Percentiles rank a stretch among this genome's conserved stretches.
phyloP scores from a whole-genome alignment of 805 yeast genomes.

The Starmerella stigmatis region DNA sequence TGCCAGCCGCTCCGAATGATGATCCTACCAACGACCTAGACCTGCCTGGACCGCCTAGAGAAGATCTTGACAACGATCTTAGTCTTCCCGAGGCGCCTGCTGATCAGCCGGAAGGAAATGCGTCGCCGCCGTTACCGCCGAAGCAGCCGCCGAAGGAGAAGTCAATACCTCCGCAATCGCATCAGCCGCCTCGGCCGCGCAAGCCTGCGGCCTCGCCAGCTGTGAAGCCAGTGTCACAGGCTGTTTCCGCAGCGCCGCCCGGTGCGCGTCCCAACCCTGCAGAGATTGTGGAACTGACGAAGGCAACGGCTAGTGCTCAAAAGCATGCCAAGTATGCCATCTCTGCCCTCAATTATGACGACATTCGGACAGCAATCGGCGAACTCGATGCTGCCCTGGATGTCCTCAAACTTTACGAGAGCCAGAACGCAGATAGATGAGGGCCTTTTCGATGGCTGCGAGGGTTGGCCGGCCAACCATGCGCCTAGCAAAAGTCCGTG shows the following conservation, averaged over 20 bases:
- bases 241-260: constrained; percentile 2
- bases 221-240: constrained; percentile 5
- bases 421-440: not conserved
- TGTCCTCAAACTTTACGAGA: constrained; percentile 20
- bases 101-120: constrained; percentile 16
- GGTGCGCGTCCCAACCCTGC: constrained; percentile 1
- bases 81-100: constrained; percentile 19
- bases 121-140: not conserved
- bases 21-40: constrained; percentile 1
- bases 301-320: constrained; percentile 37
- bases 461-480: no score
- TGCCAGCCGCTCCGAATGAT: constrained; percentile 8
- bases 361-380: constrained; percentile 48
- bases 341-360: constrained; percentile 64
- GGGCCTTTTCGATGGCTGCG: no score
- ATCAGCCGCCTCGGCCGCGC: no score
- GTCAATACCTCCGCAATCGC: not conserved
- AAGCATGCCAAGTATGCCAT: constrained; percentile 64
- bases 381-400: constrained; percentile 45
- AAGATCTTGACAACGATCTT: constrained; percentile 9
- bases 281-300: constrained; percentile 31
- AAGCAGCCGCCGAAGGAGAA: constrained; percentile 7
- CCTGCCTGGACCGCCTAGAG: constrained; percentile 15
- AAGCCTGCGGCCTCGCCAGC: no score
- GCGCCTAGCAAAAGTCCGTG: no score